Base-by-base conservation (phyloP, 129 eudicot species). In the Flaveria trinervia region DNA sequence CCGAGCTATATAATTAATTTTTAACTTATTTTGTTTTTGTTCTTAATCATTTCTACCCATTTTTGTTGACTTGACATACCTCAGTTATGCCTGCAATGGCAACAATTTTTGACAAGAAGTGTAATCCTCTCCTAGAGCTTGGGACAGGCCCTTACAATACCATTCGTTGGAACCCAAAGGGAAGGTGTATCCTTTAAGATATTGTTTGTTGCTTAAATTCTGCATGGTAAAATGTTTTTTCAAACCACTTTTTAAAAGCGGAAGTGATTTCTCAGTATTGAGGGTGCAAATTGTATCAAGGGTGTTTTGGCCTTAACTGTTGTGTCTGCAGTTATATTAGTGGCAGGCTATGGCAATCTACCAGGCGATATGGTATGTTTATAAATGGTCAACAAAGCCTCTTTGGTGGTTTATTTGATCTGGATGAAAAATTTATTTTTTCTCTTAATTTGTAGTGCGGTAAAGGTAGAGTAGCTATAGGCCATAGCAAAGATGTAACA, bases 71-170 rank as follows among this genome's bases (percentile, higher is more conserved):
- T 87, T 90, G 79, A 93, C 92, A 45, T 17, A 45, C 57, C 33
- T 67, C 64, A 94, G 98, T 83, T 85, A 91, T 91, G 98, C 98
- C 98, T 59, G 96, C 97, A 60, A 89, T 85, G 96, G 97, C 90
- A 4, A 94, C 98, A 48, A 77, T 94, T 41, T 94, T 94, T 86
- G 97, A 94, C 89, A 87, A 87, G 84, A 94, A 89, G 86, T 87
- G 97, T 84, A 87, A 91, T 16, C 96, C 97, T 18, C 84, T 94
- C 20, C 84, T 94, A 83, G 93, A 94, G 85, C 97, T 94, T 82
- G 98, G 98, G 69, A 75, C 74, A 22, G 98, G 98, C 68, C 96
- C 98, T 25, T 94, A 89, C 85, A 94, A 94, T 75, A 94, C 98
- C 71, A 86, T 94, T 78, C 88, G 92, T 52, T 91, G 96, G 98